These are phyloP conservation scores for Colletotrichum cordylinicola DNA, from an alignment of 2,329 filamentous ascomycete species.

Conservation along the genomic window DNA sequence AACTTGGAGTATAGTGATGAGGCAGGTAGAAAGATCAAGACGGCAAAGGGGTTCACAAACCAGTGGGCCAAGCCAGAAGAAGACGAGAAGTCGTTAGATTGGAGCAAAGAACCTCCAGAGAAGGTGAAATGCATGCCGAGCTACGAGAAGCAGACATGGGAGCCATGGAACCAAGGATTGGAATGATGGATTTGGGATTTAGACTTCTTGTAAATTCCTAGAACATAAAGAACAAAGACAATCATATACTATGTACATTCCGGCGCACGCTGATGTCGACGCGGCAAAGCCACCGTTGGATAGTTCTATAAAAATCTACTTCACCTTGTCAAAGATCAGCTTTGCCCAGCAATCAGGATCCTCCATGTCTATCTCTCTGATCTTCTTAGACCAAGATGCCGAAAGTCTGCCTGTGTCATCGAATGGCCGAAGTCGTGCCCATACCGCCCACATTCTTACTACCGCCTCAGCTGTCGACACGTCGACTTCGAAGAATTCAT, in stretches of 20 bases:
- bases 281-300: neutral
- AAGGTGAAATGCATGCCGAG: conserved; percentile 53
- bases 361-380: neutral
- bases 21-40: conserved; percentile 50
- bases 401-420: conserved; percentile 28
- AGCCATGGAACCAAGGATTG: conserved; percentile 42
- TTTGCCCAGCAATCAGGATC: neutral
- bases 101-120: conserved; percentile 48
- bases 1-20: conserved; percentile 61
- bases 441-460: conserved; percentile 31
- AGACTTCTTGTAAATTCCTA: no score
- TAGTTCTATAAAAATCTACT: neutral
- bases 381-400: conserved; percentile 23
- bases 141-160: conserved; percentile 46
- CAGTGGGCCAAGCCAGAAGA: conserved; percentile 37
- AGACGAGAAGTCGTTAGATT: conserved; percentile 42
- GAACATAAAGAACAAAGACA: no score
- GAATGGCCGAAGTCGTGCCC: conserved; percentile 32
- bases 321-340: neutral
- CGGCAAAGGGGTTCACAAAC: conserved; percentile 53
- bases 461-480: conserved; percentile 14
- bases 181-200: neutral
- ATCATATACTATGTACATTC: no score
- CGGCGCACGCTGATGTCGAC: no score
- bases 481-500: conserved; percentile 35